phyloP scores from a whole-genome alignment of 2,329 filamentous ascomycete genomes.

The Fusarium denticulatum region DNA sequence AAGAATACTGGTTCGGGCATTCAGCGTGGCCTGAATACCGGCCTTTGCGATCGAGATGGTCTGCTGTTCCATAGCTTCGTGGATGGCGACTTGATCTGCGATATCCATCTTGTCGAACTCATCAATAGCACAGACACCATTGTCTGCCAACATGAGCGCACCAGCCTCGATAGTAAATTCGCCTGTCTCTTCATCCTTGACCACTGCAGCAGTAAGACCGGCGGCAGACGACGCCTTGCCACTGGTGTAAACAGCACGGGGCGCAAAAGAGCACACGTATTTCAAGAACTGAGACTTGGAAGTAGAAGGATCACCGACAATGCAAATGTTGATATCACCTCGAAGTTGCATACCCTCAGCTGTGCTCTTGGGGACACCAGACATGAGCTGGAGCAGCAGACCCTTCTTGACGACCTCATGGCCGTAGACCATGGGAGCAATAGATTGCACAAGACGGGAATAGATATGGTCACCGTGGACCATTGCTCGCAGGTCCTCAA shows the following conservation, averaged over 20 bases:
- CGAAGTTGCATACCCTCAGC: slow-evolving; percentile 94
- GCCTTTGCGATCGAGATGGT: slow-evolving; percentile 99
- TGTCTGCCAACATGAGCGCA: slow-evolving; percentile 96
- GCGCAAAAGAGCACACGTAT: slow-evolving; percentile 97
- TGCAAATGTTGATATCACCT: slow-evolving; percentile 98
- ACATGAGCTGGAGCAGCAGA: slow-evolving; percentile 90
- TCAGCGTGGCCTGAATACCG: slow-evolving; percentile 96
- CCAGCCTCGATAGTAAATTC: slow-evolving; percentile 99
- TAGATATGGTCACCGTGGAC: slow-evolving; percentile 97
- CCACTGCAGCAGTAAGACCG: slow-evolving; percentile 94
- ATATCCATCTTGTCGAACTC: slow-evolving; percentile 99
- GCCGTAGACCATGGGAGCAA: slow-evolving; percentile 96
- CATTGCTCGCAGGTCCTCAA: slow-evolving; percentile 90
- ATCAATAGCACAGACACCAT: slow-evolving; percentile 97
- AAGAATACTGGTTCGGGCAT: slow-evolving; percentile 93
- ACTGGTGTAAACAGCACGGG: slow-evolving; percentile 95
- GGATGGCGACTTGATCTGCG: slow-evolving; percentile 94
- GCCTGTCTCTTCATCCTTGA: slow-evolving; percentile 98
- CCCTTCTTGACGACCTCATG: slow-evolving; percentile 99
- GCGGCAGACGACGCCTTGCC: slow-evolving; percentile 97
- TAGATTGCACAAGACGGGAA: slow-evolving; percentile 87
- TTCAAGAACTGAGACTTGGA: slow-evolving; percentile 99
- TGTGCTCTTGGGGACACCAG: slow-evolving; percentile 92
- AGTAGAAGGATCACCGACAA: slow-evolving; percentile 96
- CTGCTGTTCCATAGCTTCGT: slow-evolving; percentile 99